Percentiles rank a stretch among this genome's conserved stretches.
phyloP scores from a whole-genome alignment of 352 stramenopile genomes.

The Blastocystis hominis region DNA sequence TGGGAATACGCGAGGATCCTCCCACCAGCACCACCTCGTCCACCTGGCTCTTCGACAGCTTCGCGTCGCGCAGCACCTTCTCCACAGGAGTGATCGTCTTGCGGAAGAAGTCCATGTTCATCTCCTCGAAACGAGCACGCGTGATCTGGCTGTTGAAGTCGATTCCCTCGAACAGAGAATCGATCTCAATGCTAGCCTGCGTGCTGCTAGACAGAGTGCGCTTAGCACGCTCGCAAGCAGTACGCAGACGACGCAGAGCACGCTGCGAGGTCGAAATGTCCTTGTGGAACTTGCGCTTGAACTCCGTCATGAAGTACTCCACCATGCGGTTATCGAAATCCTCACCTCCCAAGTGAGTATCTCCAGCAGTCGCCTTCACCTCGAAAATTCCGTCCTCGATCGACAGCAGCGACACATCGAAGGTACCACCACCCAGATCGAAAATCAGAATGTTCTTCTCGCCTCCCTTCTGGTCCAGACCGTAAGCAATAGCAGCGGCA shows the following conservation, averaged over 20 bases:
- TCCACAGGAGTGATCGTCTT: constrained; percentile 57
- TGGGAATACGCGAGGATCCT: constrained; percentile 70
- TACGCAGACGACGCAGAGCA: constrained; percentile 65
- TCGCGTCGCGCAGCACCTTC: constrained; percentile 57
- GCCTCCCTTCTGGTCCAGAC: constrained; percentile 7
- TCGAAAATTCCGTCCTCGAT: constrained; percentile 53
- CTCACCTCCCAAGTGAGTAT: constrained; percentile 79
- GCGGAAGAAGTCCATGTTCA: constrained; percentile 77
- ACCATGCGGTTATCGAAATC: constrained; percentile 65
- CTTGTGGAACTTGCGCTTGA: not conserved
- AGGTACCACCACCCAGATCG: constrained; percentile 69
- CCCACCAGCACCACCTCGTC: constrained; percentile 73
- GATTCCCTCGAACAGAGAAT: not conserved
- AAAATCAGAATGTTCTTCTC: constrained; percentile 62
- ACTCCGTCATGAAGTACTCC: not conserved
- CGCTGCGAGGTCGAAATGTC: not conserved
- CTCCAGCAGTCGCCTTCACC: constrained; percentile 71
- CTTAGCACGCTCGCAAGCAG: constrained; percentile 78
- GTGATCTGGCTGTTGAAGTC: constrained; percentile 74
- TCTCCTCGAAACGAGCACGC: constrained; percentile 85
- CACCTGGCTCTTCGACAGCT: constrained; percentile 58
- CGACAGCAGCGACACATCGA: constrained; percentile 65
- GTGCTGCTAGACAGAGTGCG: not conserved
- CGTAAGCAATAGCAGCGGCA: constrained; percentile 53
- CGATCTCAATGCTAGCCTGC: constrained; percentile 70